phyloP scores from a whole-genome alignment of 257 asterid species.

The Ligustrum vulgare region DNA sequence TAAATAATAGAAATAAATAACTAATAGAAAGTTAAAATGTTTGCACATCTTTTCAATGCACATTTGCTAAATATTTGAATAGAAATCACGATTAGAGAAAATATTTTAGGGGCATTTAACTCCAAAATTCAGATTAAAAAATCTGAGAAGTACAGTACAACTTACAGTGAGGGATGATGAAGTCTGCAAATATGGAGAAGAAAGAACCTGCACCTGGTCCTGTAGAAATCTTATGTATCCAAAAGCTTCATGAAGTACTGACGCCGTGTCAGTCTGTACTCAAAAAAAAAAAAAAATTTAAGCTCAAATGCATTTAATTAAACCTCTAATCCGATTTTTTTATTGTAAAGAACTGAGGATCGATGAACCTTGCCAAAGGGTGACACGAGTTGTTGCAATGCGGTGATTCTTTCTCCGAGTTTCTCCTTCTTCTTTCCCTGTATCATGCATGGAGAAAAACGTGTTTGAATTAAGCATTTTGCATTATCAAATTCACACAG shows the following conservation, averaged over 20 bases:
- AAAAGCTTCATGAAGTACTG: conserved; percentile 91
- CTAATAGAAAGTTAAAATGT: no score
- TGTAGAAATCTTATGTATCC: conserved; percentile 88
- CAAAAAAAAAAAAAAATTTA: not conserved
- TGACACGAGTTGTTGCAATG: conserved; percentile 91
- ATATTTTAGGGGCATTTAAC: no score
- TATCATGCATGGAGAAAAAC: conserved; percentile 1
- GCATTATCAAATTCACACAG: not conserved
- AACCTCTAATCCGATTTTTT: not conserved
- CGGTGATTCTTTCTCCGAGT: conserved; percentile 85
- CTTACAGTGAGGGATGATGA: conserved; percentile 41
- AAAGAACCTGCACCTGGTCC: conserved; percentile 82
- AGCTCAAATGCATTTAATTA: not conserved
- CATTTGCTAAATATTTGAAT: no score
- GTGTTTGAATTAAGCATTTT: not conserved
- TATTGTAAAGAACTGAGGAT: not conserved
- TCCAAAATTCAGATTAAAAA: not conserved
- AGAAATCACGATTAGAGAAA: no score
- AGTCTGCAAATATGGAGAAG: conserved; percentile 73
- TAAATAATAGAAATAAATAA: no score
- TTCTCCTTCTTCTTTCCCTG: conserved; percentile 70
- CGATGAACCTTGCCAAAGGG: conserved; percentile 89
- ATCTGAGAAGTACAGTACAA: not conserved
- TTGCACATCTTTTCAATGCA: no score
- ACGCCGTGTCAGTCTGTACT: conserved; percentile 87